phyloP scores from a whole-genome alignment of 345 rosid species.

The Cardamine chenopodiifolia region DNA sequence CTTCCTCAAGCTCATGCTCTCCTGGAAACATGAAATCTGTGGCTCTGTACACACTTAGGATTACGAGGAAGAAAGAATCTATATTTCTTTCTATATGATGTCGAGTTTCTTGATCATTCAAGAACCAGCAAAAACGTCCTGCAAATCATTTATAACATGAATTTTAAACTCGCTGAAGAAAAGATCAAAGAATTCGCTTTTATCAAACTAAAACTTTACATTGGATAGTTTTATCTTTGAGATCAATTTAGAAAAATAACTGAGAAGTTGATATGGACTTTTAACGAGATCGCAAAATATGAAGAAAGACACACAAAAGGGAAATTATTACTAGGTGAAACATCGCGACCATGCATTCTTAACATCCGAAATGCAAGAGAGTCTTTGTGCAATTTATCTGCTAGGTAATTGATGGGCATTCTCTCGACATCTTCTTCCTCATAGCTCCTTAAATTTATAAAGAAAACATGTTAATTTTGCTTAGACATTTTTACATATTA shows the following conservation, averaged over 20 bases:
- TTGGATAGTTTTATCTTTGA: background rate
- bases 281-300: background rate
- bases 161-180: background rate
- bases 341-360: slow-evolving; percentile 53
- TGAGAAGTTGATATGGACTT: background rate
- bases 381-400: slow-evolving; percentile 50
- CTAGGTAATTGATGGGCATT: slow-evolving; percentile 8
- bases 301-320: background rate
- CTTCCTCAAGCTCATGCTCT: slow-evolving; percentile 55
- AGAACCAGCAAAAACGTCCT: slow-evolving; percentile 67
- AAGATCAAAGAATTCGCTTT: background rate
- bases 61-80: slow-evolving; percentile 41
- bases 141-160: slow-evolving; percentile 10
- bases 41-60: slow-evolving; percentile 61
- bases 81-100: slow-evolving; percentile 40
- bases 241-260: background rate
- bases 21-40: slow-evolving; percentile 62
- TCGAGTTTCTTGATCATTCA: slow-evolving; percentile 43
- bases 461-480: background rate
- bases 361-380: slow-evolving; percentile 62
- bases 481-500: background rate
- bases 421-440: slow-evolving; percentile 7
- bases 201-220: background rate
- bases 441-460: slow-evolving; percentile 42
- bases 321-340: slow-evolving; percentile 52